Evolutionary conservation across 2,329 filamentous ascomycete genomes (phyloP), one percentile per base, ranked within the genome.

Genomic region (Thyridium curvatum): DNA sequence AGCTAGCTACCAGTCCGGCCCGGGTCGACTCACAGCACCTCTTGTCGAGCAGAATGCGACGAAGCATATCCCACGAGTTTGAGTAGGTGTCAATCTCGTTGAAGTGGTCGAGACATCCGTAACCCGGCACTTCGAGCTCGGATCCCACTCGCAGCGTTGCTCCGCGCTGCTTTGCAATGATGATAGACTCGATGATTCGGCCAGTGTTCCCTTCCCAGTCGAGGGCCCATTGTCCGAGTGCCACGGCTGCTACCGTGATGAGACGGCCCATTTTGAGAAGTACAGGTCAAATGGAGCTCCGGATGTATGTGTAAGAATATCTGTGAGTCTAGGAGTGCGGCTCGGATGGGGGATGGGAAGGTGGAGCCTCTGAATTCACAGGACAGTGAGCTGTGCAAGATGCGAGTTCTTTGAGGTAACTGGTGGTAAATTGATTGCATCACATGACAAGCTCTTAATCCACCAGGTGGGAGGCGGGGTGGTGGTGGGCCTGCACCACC

Each of bases 31-130:
- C 21, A 48, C 83, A 65, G 45, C 72, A 78, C 9, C 69, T 69
- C 29, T 71, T 58, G 57, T 86, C 71, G 4, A 64, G 56, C 15
- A 88, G 64, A 42, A 88, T 83, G 35, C 68, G 62, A 10, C 65
- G 65, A 1, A 84, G 66, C 59, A 76, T 72, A 50, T 87, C 79
- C 71, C 77, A 79, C 4, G 71, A 74, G 53, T 82, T 73, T 4
- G 73, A 54, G 51, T 72, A 76, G 13, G 69, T 68, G 53, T 79
- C 82, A 47, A 50, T 58, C 55, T 81, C 76, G 8, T 74, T 62
- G 45, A 77, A 83, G 50, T 84, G 81, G 54, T 88, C 84, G 7
- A 84, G 70, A 51, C 79, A 76, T 39, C 71, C 77, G 67, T 84
- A 85, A 34, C 78, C 80, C n/a, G 55, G 61, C 33, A 70, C 65